Evolutionary conservation across 225 moss, liverwort and hornwort species (phyloP).

Genomic region (Marchantia polymorpha): DNA sequence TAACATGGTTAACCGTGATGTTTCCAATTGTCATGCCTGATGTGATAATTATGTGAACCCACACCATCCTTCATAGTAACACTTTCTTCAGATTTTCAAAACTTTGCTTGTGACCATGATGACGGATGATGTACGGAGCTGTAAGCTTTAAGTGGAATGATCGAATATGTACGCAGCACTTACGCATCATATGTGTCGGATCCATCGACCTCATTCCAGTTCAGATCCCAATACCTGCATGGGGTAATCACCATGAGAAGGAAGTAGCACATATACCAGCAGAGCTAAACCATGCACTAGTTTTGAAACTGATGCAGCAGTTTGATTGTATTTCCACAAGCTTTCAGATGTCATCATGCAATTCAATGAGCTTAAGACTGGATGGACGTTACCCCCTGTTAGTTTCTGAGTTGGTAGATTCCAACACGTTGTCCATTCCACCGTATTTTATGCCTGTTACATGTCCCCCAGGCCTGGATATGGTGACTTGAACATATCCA

Average conservation of each 20-base stretch:
- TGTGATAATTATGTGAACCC: no score
- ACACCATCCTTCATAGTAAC: no score
- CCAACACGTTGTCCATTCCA: not conserved
- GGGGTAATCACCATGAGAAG: not conserved
- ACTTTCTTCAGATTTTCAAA: no score
- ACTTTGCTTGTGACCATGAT: not conserved
- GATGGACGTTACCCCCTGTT: not conserved
- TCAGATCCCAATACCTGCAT: slow-evolving; percentile 69
- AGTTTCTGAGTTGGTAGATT: not conserved
- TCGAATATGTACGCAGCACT: not conserved
- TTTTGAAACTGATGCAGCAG: no score
- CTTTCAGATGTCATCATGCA: not conserved
- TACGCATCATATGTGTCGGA: not conserved
- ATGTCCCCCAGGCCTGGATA: not conserved
- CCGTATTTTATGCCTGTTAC: not conserved
- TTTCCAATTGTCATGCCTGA: not conserved
- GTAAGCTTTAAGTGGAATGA: not conserved
- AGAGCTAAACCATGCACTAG: not conserved
- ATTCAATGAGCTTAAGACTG: not conserved
- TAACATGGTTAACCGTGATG: not conserved
- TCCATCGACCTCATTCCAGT: slow-evolving; percentile 47
- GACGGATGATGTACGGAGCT: not conserved
- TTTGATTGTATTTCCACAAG: no score
- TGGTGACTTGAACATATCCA: not conserved
- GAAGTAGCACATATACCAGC: not conserved